Evolutionary conservation across 331 rosid genomes (phyloP).

Genomic region (Stylosanthes scabra): DNA sequence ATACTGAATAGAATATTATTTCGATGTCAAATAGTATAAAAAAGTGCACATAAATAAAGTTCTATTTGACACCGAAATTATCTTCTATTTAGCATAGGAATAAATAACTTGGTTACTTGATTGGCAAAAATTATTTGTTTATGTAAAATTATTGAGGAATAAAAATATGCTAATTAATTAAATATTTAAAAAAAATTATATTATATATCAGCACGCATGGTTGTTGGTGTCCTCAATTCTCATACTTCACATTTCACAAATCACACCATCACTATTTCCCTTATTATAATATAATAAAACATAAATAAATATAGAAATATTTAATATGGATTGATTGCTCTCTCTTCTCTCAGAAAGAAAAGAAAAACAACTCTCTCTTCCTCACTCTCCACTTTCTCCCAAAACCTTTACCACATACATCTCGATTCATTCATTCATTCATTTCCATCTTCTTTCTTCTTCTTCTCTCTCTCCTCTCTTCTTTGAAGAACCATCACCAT

Average conservation of each 20-base stretch:
- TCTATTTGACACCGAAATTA: too few relatives aligned
- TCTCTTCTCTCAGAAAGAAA: not conserved
- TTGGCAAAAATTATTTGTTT: too few relatives aligned
- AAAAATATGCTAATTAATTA: too few relatives aligned
- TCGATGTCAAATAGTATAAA: too few relatives aligned
- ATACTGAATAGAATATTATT: too few relatives aligned
- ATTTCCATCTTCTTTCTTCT: not conserved
- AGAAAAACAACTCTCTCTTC: not conserved
- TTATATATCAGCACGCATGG: not conserved
- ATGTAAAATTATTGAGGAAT: too few relatives aligned
- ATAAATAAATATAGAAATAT: not conserved
- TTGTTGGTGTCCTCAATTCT: not conserved
- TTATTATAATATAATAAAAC: not conserved
- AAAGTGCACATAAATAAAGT: too few relatives aligned
- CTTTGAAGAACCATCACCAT: not conserved
- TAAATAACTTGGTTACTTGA: too few relatives aligned
- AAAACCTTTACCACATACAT: constrained; percentile 25
- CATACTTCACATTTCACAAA: too few relatives aligned
- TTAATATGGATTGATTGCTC: not conserved
- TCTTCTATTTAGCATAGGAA: too few relatives aligned
- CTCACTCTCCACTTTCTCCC: constrained; percentile 15
- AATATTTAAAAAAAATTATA: too few relatives aligned
- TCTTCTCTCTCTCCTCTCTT: not conserved
- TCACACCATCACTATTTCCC: constrained; percentile 27
- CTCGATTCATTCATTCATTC: not conserved